Evolutionary conservation across 441 rosid species (phyloP).

Genomic region (Flueggea neowawraea): DNA sequence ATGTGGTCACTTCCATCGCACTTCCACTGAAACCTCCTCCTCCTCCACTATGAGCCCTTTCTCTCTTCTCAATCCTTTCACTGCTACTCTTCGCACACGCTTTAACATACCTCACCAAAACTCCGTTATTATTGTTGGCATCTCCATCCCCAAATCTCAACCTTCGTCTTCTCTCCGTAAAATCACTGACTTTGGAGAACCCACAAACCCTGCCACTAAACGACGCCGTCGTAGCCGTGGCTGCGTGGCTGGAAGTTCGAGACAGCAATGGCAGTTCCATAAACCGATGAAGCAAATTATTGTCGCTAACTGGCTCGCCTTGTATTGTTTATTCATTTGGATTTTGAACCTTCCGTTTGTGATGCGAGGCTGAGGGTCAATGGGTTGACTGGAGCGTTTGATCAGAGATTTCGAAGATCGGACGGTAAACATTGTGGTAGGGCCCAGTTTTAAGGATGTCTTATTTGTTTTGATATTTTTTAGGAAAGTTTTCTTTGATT

Average conservation of each 20-base stretch:
- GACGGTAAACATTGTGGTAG: too few relatives aligned
- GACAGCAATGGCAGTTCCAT: not conserved
- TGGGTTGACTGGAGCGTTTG: too few relatives aligned
- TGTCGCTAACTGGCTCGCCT: not conserved
- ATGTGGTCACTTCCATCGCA: conserved; percentile 72
- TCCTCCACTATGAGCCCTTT: conserved; percentile 25
- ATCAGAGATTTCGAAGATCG: too few relatives aligned
- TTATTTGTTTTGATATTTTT: too few relatives aligned
- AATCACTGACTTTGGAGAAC: not conserved
- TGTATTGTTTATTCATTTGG: not conserved
- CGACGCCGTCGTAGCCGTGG: not conserved
- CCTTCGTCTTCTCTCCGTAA: not conserved
- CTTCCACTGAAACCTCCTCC: conserved; percentile 39
- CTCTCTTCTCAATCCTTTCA: conserved; percentile 48
- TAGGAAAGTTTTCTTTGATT: too few relatives aligned
- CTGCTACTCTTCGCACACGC: not conserved
- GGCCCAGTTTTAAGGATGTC: too few relatives aligned
- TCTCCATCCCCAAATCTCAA: not conserved
- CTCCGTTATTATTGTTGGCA: not conserved
- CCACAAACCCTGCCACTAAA: not conserved
- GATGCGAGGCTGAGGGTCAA: too few relatives aligned
- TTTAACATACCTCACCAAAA: not conserved
- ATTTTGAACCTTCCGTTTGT: not conserved
- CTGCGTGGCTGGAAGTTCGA: not conserved
- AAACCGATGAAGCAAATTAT: not conserved